Base-by-base conservation (phyloP, 805 yeast species). In the Saccharomycopsis babjevae region DNA sequence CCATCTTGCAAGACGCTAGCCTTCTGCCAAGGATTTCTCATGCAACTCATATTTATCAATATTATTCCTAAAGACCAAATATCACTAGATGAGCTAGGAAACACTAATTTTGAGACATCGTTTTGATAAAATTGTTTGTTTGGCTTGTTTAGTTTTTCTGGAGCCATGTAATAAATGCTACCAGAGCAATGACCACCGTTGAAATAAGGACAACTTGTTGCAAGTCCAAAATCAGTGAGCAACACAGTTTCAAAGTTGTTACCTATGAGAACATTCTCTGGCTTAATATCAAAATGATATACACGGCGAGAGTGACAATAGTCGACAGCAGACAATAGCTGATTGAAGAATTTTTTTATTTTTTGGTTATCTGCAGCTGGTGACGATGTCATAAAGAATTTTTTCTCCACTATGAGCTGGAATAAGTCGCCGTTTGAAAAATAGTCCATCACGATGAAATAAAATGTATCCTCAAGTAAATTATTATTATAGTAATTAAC, bases 241-340 rank as follows among this genome's bases (percentile, higher is more conserved):
- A 79, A 81, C 61, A 86, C 75, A 60, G 74, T 78, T 59, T 78
- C 70, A 62, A 84, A 89, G 67, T 80, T 77, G 68, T 72, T 72
- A 13, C 82, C 78, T 57, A 91, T 83, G 68, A 94, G 76, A 61
- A 94, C 82, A 75, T 94, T 94, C 72, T 94, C 98, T 5, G 99
- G 99, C 75, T 94, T 94, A 66, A 92, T 83, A 73, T 92, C 98
- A 70, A 97, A 88, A 71, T 92, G 98, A 71, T 85, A 93, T 42
- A 93, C 83, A n/a, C 88, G 86, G 64, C 81, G 82, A 1, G 86
- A 78, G 72, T 93, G 97, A 68, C 96, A 88, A 74, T 85, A 88
- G 64, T 83, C 82, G 59, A 92, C 79, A 2, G 92, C 97, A 64
- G 91, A 88, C 52, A 93, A 77, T 71, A 94, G 79, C 73, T 94